Evolutionary conservation across 805 yeast species (phyloP).

Genomic region (Barnettozyma californica): DNA sequence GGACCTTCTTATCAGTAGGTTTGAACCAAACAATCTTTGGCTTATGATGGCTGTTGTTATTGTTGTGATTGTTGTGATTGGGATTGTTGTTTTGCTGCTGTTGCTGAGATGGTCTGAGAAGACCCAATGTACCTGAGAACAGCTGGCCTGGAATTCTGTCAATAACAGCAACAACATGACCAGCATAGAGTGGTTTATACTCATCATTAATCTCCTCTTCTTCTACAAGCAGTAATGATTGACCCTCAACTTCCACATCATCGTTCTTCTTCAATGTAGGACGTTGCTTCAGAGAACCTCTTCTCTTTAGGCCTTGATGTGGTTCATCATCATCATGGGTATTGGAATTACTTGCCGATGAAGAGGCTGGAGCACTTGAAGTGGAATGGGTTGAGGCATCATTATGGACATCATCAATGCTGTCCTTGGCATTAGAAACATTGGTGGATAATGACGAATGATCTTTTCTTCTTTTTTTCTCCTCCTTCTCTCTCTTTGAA

Average conservation of each 20-base stretch:
- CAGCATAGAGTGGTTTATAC: conserved; percentile 90
- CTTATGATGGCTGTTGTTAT: conserved; percentile 28
- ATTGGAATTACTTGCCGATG: conserved; percentile 4
- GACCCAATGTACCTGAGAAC: conserved; percentile 89
- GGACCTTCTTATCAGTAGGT: conserved; percentile 97
- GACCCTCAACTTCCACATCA: conserved; percentile 98
- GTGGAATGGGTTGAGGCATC: conserved; percentile 61
- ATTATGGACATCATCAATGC: conserved; percentile 66
- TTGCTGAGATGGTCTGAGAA: conserved; percentile 93
- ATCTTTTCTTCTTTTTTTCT: conserved; percentile 87
- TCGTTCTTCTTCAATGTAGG: conserved; percentile 97
- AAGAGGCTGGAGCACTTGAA: conserved; percentile 10
- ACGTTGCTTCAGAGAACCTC: conserved; percentile 88
- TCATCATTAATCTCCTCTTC: conserved; percentile 95
- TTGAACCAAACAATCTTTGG: conserved; percentile 99
- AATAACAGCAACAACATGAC: conserved; percentile 96
- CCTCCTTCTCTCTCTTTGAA: conserved; percentile 93
- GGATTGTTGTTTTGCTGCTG: conserved; percentile 24
- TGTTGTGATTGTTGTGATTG: conserved; percentile 14
- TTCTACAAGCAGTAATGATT: conserved; percentile 82
- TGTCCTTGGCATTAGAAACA: conserved; percentile 50
- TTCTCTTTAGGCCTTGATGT: conserved; percentile 51
- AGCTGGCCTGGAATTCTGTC: conserved; percentile 97
- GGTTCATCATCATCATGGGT: conserved; percentile 23
- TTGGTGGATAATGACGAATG: conserved; percentile 31